A percentile compares a stretch with the other conserved stretches of the same genome.
Conservation (phyloP, 192 early-diverging fungal genomes). For the Coemansia sp. region DNA sequence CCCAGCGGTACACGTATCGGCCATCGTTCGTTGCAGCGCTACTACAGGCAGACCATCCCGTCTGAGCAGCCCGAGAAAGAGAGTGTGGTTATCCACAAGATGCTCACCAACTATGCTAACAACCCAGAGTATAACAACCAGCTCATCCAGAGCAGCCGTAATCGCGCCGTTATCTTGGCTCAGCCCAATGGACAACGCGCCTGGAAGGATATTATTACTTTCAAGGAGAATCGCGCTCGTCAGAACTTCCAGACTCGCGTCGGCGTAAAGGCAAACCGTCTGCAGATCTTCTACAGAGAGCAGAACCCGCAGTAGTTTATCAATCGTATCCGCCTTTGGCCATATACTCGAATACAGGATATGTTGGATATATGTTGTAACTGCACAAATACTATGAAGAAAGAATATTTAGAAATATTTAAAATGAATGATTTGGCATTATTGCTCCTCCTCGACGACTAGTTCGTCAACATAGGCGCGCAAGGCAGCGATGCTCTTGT, state of each 20-base stretch:
- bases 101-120: constrained; percentile 69
- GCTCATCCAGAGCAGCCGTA: constrained; percentile 30
- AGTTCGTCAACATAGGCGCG: constrained; percentile 48
- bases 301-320: constrained; percentile 62
- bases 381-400: background rate
- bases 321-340: background rate
- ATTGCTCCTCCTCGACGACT: constrained; percentile 44
- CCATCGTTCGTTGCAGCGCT: constrained; percentile 74
- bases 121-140: constrained; percentile 37
- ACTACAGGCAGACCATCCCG: constrained; percentile 81
- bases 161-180: constrained; percentile 39
- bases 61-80: constrained; percentile 63
- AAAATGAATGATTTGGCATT: background rate
- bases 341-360: too few relatives aligned
- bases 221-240: constrained; percentile 60
- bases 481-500: constrained; percentile 42
- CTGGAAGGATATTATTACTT: constrained; percentile 49
- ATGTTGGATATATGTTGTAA: background rate
- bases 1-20: constrained; percentile 82
- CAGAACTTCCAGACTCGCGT: constrained; percentile 66
- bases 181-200: constrained; percentile 43
- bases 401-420: background rate
- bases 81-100: constrained; percentile 74
- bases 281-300: constrained; percentile 83
- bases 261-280: constrained; percentile 77